Evolutionary conservation across 352 stramenopile species (phyloP).

Genomic region (Globisporangium orthogonon): DNA sequence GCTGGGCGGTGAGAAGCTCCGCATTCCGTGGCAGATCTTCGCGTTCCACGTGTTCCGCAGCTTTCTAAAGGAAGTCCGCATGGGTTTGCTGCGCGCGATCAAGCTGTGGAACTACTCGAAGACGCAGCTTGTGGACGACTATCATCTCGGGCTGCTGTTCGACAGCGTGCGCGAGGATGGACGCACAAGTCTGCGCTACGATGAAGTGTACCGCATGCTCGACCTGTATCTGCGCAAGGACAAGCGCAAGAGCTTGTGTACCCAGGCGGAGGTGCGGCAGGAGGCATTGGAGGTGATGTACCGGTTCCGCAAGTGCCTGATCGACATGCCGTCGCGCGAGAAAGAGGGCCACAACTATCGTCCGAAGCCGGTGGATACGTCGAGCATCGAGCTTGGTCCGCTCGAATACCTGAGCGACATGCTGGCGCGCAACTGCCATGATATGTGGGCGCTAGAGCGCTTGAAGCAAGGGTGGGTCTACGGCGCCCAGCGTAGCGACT

Average conservation of each 20-base stretch:
- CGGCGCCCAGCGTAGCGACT: conserved; percentile 60
- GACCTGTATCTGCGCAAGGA: conserved; percentile 82
- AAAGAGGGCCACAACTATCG: conserved; percentile 87
- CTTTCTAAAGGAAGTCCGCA: conserved; percentile 68
- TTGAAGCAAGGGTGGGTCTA: conserved; percentile 84
- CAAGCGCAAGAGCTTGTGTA: conserved; percentile 55
- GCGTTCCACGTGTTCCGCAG: conserved; percentile 63
- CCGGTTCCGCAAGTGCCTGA: conserved; percentile 82
- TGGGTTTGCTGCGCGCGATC: conserved; percentile 62
- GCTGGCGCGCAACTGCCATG: conserved; percentile 79
- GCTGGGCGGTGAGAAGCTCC: conserved; percentile 77
- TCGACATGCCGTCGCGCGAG: conserved; percentile 85
- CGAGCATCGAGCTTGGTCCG: conserved; percentile 57
- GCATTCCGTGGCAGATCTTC: conserved; percentile 71
- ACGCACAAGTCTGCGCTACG: conserved; percentile 66
- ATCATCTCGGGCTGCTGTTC: conserved; percentile 77
- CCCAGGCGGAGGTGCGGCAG: conserved; percentile 62
- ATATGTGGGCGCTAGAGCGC: conserved; percentile 82
- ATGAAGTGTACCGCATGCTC: conserved; percentile 83
- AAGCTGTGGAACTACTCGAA: conserved; percentile 84
- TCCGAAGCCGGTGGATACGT: conserved; percentile 81
- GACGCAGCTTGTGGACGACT: conserved; percentile 73
- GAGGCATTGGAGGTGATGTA: conserved; percentile 86
- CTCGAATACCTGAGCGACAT: conserved; percentile 71
- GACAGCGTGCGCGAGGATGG: conserved; percentile 68